These are phyloP conservation scores for Clausena lansium DNA, from an alignment of 345 rosid genomes.

Conservation along the genomic window DNA sequence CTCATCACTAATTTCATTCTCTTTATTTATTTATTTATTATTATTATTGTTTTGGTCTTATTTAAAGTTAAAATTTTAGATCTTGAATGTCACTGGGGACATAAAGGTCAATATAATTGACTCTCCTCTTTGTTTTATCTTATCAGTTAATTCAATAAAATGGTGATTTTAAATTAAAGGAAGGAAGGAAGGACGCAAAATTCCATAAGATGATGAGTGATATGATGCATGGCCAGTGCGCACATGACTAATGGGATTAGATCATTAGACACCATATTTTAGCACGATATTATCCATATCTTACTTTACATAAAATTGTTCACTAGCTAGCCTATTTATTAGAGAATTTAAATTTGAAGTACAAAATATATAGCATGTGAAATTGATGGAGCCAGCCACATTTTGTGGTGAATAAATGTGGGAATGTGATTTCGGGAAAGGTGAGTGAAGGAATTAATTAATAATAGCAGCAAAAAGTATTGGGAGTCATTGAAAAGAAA, in stretches of 20 bases:
- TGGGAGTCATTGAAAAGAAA: too few relatives aligned
- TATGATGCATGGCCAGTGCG: background rate
- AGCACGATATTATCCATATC: background rate
- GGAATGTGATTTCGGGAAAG: background rate
- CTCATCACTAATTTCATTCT: background rate
- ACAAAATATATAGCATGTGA: background rate
- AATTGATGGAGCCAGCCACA: background rate
- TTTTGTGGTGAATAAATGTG: background rate
- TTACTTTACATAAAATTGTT: background rate
- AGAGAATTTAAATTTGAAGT: background rate
- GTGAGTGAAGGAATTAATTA: too few relatives aligned
- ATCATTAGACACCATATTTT: background rate
- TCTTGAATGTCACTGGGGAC: background rate
- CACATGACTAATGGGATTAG: background rate
- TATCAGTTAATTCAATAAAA: background rate
- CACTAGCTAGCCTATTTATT: too few relatives aligned
- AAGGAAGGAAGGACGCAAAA: background rate
- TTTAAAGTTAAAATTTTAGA: background rate
- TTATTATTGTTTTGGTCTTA: background rate
- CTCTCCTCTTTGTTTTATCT: background rate
- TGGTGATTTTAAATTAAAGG: background rate
- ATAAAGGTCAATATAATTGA: background rate
- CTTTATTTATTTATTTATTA: background rate
- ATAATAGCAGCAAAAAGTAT: too few relatives aligned
- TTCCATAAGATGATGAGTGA: background rate